Percentiles rank a stretch among this genome's conserved stretches.
Conservation (phyloP, 495 filamentous ascomycete species). For the Trichocladium antarcticum region DNA sequence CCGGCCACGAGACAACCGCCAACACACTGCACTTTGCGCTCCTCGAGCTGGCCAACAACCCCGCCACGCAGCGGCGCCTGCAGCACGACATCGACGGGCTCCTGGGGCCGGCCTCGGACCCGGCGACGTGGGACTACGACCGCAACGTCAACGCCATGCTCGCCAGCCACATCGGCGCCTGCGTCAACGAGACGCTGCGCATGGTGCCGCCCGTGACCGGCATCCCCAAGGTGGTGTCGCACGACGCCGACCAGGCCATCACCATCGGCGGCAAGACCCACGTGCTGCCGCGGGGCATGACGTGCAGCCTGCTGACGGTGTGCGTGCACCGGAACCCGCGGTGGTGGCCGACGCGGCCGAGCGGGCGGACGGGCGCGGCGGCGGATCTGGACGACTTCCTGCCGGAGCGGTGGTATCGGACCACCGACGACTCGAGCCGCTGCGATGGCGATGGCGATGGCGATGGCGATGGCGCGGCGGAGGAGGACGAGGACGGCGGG, state of each 20-base stretch:
- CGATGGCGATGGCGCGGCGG: no score
- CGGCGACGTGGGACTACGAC: conserved; percentile 53
- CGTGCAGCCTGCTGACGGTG: conserved; percentile 37
- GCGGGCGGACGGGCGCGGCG: conserved; percentile 24
- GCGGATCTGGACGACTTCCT: conserved; percentile 38
- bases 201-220: conserved; percentile 48
- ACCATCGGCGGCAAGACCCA: conserved; percentile 40
- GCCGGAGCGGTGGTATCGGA: conserved; percentile 39
- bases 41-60: conserved; percentile 49
- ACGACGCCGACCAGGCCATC: conserved; percentile 39
- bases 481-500: conserved; percentile 35
- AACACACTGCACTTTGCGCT: conserved; percentile 55
- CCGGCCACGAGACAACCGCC: conserved; percentile 63
- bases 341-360: conserved; percentile 47
- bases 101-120: conserved; percentile 36
- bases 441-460: no score
- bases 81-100: conserved; percentile 52
- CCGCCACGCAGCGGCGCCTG: conserved; percentile 43
- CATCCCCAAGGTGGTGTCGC: conserved; percentile 48
- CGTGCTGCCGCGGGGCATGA: conserved; percentile 38
- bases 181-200: conserved; percentile 58
- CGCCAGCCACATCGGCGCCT: conserved; percentile 51
- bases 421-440: no score
- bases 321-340: conserved; percentile 50
- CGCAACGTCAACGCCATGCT: conserved; percentile 44